A percentile compares a stretch with the other conserved stretches of the same genome.
phyloP scores from a whole-genome alignment of 441 rosid genomes.

The Croton laevigatus region DNA sequence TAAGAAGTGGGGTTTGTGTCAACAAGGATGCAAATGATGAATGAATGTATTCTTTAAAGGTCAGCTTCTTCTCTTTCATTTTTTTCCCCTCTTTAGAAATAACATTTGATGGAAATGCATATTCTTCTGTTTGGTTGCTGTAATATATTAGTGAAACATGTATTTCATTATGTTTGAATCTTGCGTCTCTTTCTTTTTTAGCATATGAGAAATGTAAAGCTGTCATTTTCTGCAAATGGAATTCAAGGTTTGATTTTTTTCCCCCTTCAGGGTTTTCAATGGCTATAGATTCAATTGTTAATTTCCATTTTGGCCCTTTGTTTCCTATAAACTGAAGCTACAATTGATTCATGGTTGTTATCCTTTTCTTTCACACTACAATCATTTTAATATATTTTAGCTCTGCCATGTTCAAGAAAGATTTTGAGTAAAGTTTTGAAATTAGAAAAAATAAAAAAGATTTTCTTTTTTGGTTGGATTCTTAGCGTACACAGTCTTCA shows the following conservation, averaged over 20 bases:
- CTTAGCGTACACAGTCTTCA: neutral
- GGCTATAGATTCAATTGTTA: neutral
- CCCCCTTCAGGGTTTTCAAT: neutral
- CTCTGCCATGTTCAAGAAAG: slow-evolving; percentile 2
- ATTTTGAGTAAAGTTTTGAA: slow-evolving; percentile 7
- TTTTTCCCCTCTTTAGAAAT: neutral
- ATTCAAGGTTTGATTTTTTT: neutral
- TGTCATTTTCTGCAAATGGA: neutral
- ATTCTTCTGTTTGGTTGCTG: neutral
- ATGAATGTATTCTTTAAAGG: slow-evolving; percentile 25
- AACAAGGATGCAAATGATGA: slow-evolving; percentile 21
- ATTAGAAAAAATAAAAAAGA: neutral
- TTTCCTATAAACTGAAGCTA: neutral
- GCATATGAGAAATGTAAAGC: slow-evolving; percentile 6
- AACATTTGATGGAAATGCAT: slow-evolving; percentile 10
- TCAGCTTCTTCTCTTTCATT: slow-evolving; percentile 15
- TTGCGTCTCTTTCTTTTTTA: slow-evolving; percentile 9
- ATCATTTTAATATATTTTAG: neutral
- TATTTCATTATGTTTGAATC: neutral
- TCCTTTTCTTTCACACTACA: neutral
- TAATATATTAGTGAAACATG: neutral
- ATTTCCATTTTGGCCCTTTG: neutral
- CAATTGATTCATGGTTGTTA: neutral
- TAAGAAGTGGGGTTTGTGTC: slow-evolving; percentile 18
- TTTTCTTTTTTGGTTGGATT: neutral